These are phyloP conservation scores for Penicillium sp. DNA, from an alignment of 2,329 filamentous ascomycete genomes.

Conservation along the genomic window DNA sequence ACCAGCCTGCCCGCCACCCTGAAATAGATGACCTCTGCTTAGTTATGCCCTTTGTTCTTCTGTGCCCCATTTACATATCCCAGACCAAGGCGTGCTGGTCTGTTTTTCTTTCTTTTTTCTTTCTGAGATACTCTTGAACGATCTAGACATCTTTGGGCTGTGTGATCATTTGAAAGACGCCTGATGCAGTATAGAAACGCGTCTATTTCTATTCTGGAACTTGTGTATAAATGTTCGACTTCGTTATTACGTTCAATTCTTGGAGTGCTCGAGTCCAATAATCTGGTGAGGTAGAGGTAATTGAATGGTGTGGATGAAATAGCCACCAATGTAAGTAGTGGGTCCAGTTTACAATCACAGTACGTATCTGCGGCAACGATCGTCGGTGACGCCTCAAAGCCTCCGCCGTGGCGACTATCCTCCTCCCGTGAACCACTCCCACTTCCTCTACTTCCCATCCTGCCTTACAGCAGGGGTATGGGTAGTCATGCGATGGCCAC, in stretches of 20 bases:
- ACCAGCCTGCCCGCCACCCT: slow-evolving; percentile 52
- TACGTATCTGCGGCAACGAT: slow-evolving; percentile 12
- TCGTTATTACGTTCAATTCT: background rate
- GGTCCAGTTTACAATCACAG: background rate
- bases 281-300: background rate
- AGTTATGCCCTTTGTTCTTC: slow-evolving; percentile 12
- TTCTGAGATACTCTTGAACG: slow-evolving; percentile 9
- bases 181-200: slow-evolving; percentile 10
- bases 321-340: background rate
- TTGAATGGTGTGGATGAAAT: no score
- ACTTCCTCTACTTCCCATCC: slow-evolving; percentile 6
- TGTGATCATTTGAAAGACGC: slow-evolving; percentile 1
- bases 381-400: slow-evolving; percentile 7
- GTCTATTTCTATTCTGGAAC: background rate
- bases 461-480: slow-evolving; percentile 30
- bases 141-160: slow-evolving; percentile 19
- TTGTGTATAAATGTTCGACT: slow-evolving; percentile 12
- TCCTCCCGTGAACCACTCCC: slow-evolving; percentile 21
- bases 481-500: slow-evolving; percentile 54
- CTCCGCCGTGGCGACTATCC: slow-evolving; percentile 13
- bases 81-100: slow-evolving; percentile 21
- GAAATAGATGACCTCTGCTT: slow-evolving; percentile 45
- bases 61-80: slow-evolving; percentile 16
- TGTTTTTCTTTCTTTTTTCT: slow-evolving; percentile 9
- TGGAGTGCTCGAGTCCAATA: background rate